These are phyloP conservation scores for Hypoxylon lenormandii DNA, from an alignment of 495 filamentous ascomycete species.

Conservation along the genomic window DNA sequence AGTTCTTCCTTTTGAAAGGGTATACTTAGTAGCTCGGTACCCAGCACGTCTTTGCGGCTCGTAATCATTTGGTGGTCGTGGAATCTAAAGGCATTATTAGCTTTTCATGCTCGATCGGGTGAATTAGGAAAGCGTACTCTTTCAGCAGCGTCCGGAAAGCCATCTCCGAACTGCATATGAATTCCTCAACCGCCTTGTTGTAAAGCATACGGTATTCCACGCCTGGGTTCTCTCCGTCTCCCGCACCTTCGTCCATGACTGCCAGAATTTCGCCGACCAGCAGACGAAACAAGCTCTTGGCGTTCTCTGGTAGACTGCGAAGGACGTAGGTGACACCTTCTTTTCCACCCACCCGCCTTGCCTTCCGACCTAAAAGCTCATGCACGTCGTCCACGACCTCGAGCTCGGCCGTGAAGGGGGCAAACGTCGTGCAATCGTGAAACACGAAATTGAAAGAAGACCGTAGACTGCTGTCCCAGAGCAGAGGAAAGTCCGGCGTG, in stretches of 20 bases:
- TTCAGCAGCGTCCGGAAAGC: conserved; percentile 92
- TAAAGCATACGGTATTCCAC: conserved; percentile 92
- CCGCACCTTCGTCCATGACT: conserved; percentile 66
- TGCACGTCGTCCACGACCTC: conserved; percentile 89
- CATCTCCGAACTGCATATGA: conserved; percentile 96
- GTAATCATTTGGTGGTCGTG: conserved; percentile 97
- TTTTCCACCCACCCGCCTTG: conserved; percentile 84
- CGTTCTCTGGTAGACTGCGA: conserved; percentile 89
- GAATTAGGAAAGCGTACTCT: conserved; percentile 68
- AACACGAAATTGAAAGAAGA: conserved; percentile 86
- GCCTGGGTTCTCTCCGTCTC: conserved; percentile 66
- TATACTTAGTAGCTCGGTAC: conserved; percentile 84
- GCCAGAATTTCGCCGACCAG: conserved; percentile 86
- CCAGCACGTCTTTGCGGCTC: conserved; percentile 82
- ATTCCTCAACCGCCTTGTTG: conserved; percentile 94
- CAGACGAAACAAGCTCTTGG: conserved; percentile 83
- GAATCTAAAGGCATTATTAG: conserved; percentile 68
- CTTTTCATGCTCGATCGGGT: neutral
- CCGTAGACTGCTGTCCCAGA: conserved; percentile 87
- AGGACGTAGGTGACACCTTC: conserved; percentile 94
- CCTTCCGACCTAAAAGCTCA: conserved; percentile 82
- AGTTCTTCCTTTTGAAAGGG: conserved; percentile 90
- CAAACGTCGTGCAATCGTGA: conserved; percentile 94
- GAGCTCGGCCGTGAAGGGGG: conserved; percentile 74
- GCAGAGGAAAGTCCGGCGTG: conserved; percentile 83